Evolutionary conservation across 2,329 filamentous ascomycete species (phyloP), one percentile per base, ranked within the genome.

Genomic region (Lasiodiplodia sp.): DNA sequence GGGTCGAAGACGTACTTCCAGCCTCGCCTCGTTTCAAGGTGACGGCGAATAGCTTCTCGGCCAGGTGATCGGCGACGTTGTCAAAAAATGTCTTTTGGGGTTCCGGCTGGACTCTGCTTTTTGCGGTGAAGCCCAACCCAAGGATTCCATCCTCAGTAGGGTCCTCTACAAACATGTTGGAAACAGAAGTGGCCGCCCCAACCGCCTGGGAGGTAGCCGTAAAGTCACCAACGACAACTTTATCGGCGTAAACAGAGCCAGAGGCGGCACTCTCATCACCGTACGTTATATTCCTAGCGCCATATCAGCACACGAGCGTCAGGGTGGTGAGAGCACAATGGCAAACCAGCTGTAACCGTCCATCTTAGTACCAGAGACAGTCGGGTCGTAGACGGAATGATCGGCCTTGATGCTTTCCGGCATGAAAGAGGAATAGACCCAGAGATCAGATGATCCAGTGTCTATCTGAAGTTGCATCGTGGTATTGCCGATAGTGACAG

Each of bases 391-490:
- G 72, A 88, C 76, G 49, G 79, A 75, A 73, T 91, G 90, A 4
- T 87, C 88, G 8, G 77, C 75, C 34, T 85, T 83, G 62, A 87
- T 79, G 18, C 79, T 78, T 4, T 79, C 73, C 5, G 86, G 76
- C 16, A 89, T 86, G 28, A 88, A 82, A 21, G 83, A 83, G 0
- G 89, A 91, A 79, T 90, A 91, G 51, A 88, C 91, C 87, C 86
- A 96, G 60, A 92, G 86, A 79, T 91, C 90, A 52, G 88, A 84
- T 71, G 83, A 91, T 71, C 84, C 90, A 16, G 91, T 94, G 72
- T 94, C 92, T 70, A 94, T 86, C 75, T 92, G 90, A 70, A 94
- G 77, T 69, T 88, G 85, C 71, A 92, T 76, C 3, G 81, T 86
- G 72, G 90, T 88, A 75, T 85, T 80, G 55, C 91, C 92, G 70